Base-by-base conservation (phyloP, 1,284 basidiomycete genomes). In the Microbotryum silenes-acaulis region DNA sequence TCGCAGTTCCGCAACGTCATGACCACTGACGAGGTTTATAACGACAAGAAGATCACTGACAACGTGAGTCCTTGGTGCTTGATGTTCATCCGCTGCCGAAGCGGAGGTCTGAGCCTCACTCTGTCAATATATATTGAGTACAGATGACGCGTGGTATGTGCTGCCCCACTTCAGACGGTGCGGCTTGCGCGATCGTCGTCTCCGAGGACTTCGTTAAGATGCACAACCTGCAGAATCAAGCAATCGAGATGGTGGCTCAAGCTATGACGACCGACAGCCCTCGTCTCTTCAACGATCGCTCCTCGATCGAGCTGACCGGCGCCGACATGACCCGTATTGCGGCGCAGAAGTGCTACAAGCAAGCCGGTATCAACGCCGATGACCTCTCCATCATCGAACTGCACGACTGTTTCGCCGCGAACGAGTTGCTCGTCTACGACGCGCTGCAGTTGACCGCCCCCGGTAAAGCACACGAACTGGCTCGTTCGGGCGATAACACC, bases 131-230 rank as follows among this genome's bases (percentile, higher is more conserved):
- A 2, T 5, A 4, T 6, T 31, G 20, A 31, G 23, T 83, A 55
- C 82, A 88, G 72, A 76, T 91, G 51, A 91, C 89, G 3, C 86
- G 87, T 72, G 87, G 83, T 73, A 90, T 91, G 88, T 92, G 89
- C 72, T 89, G 86, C 67, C 89, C 89, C 1, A 91, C 89, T 9
- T 77, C 75, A 9, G 76, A 78, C 62, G 77, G 77, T 25, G 76
- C 73, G 5, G 86, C 85, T 2, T 86, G 85, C 68, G 86, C 84
- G 62, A 81, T 92, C 60, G 78, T 92, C 25, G 87, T 82, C 9
- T 87, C 86, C 0, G 89, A 90, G 72, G 82, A 81, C n/a, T 91
- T 91, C 70, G 87, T 91, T 18, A 85, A 83, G 63, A 76, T 78
- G 16, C 84, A 90, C 71, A 77, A 79, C 8, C 82, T 91, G 8